phyloP scores from a whole-genome alignment of 805 yeast species.

The Metschnikowia aberdeeniae region DNA sequence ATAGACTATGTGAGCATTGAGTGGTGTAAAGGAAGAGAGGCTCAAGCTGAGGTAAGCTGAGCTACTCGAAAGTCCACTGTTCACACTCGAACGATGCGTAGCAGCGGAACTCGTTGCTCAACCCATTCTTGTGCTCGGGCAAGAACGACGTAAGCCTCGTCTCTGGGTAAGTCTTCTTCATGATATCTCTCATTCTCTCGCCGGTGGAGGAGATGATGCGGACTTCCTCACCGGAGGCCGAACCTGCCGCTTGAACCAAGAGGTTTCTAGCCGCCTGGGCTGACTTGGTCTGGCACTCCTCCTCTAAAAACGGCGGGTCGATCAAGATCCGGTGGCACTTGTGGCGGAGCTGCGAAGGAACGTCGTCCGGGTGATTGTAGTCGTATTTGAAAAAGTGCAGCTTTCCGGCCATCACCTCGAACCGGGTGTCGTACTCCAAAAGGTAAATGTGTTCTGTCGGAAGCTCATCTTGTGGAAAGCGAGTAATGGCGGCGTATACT shows the following conservation, averaged over 20 bases:
- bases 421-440: slow-evolving; percentile 76
- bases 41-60: background rate
- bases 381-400: slow-evolving; percentile 71
- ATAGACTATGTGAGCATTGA: no score
- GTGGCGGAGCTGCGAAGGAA: slow-evolving; percentile 54
- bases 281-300: slow-evolving; percentile 73
- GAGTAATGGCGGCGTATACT: slow-evolving; percentile 76
- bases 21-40: no score
- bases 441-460: slow-evolving; percentile 72
- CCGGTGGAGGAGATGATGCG: slow-evolving; percentile 80
- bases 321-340: slow-evolving; percentile 69
- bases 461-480: slow-evolving; percentile 44
- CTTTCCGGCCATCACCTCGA: slow-evolving; percentile 65
- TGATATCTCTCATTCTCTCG: slow-evolving; percentile 74
- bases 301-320: slow-evolving; percentile 86
- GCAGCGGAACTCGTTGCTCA: slow-evolving; percentile 84
- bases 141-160: slow-evolving; percentile 58
- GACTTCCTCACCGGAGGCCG: slow-evolving; percentile 41
- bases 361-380: slow-evolving; percentile 61
- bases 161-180: slow-evolving; percentile 59
- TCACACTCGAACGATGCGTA: slow-evolving; percentile 73
- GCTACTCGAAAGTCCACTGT: slow-evolving; percentile 55
- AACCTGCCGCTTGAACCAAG: slow-evolving; percentile 39
- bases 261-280: slow-evolving; percentile 53
- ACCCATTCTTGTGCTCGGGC: slow-evolving; percentile 82